Conservation (phyloP, 2,329 filamentous ascomycete species). For the Trichoderma sp. region DNA sequence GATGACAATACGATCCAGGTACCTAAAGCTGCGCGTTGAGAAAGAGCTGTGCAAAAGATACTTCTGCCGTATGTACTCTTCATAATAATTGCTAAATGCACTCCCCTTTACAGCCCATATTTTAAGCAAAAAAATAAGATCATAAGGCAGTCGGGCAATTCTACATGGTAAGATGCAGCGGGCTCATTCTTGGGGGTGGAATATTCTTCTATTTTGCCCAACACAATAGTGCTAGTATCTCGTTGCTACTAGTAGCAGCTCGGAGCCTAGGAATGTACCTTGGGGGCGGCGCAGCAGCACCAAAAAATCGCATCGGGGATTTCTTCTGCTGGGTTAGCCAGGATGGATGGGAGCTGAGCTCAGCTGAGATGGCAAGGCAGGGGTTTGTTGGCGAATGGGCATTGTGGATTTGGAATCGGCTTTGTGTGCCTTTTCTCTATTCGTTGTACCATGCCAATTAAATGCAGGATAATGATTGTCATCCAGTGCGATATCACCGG, state of each 20-base stretch:
- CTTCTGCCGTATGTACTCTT: background rate
- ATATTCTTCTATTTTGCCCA: background rate
- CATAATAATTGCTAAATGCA: background rate
- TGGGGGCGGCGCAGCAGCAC: background rate
- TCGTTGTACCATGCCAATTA: background rate
- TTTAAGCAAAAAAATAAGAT: background rate
- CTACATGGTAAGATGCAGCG: background rate
- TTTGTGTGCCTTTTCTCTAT: background rate
- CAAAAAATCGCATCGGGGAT: background rate
- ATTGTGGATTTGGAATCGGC: background rate
- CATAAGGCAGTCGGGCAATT: background rate
- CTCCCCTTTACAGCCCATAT: background rate
- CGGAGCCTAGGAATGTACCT: background rate
- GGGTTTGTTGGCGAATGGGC: background rate
- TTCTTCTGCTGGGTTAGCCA: background rate
- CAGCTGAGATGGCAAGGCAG: constrained; percentile 3
- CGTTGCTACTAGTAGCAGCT: too few relatives aligned
- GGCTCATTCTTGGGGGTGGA: background rate
- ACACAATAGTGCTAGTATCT: background rate
- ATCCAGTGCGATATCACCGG: background rate
- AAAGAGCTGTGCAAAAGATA: background rate
- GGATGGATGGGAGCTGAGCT: background rate
- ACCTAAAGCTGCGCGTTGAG: background rate
- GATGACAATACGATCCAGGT: background rate
- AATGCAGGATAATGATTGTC: background rate